Conservation (phyloP, 139 green algal genomes). For the Zygnema circumcarinatum region DNA sequence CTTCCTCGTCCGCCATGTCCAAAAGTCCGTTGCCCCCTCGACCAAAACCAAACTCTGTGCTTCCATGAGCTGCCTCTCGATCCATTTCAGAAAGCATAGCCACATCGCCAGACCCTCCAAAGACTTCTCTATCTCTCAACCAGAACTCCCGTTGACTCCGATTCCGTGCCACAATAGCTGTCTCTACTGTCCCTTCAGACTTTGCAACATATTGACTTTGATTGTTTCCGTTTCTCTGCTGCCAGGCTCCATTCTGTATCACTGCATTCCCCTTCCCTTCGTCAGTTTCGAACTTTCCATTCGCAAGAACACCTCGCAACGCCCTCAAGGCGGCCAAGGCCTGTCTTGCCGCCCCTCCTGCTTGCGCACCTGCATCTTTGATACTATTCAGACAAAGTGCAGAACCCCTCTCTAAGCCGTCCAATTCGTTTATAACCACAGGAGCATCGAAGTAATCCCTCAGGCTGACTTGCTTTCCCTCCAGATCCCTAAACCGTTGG, state of each 20-base stretch:
- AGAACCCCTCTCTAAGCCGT: constrained; percentile 18
- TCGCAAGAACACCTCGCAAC: neutral
- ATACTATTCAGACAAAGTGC: neutral
- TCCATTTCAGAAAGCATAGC: too few relatives aligned
- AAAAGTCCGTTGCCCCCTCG: too few relatives aligned
- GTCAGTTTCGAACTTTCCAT: neutral
- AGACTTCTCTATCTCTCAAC: neutral
- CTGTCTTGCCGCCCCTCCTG: neutral
- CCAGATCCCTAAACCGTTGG: constrained; percentile 28
- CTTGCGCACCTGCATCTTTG: neutral
- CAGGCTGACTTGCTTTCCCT: constrained; percentile 35
- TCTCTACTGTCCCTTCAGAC: neutral
- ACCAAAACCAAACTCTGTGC: too few relatives aligned
- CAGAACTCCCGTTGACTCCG: neutral
- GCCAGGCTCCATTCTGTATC: neutral
- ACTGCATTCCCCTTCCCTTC: neutral
- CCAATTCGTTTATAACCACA: constrained; percentile 32
- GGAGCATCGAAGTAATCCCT: constrained; percentile 52
- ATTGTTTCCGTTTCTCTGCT: neutral
- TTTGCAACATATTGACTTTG: too few relatives aligned
- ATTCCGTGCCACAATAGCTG: neutral
- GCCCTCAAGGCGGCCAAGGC: neutral
- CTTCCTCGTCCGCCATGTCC: too few relatives aligned
- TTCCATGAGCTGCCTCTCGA: too few relatives aligned
- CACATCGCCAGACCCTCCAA: neutral